These are phyloP conservation scores for Piper betle DNA, from an alignment of 164 flowering plant genomes.

Conservation along the genomic window DNA sequence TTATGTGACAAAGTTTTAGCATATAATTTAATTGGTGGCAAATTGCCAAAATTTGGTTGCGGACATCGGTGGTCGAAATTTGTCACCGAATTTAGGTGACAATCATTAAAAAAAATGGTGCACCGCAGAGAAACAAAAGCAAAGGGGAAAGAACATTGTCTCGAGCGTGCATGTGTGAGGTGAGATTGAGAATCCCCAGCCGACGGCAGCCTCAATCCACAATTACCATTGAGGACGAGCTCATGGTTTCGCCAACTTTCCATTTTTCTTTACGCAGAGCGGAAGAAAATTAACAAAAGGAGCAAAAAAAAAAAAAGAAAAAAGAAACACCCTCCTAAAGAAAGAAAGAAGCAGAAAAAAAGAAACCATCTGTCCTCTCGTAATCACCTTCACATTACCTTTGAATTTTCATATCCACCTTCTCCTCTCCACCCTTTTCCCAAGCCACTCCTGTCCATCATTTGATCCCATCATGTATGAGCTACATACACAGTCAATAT, in stretches of 20 bases:
- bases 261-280: not conserved
- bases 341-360: not conserved
- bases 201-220: too few relatives aligned
- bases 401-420: not conserved
- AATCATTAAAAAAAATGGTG: too few relatives aligned
- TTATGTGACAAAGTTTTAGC: too few relatives aligned
- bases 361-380: slow-evolving; percentile 3
- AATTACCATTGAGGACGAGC: too few relatives aligned
- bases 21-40: too few relatives aligned
- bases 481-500: too few relatives aligned
- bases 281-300: not conserved
- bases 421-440: not conserved
- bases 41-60: too few relatives aligned
- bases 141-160: slow-evolving; percentile 7
- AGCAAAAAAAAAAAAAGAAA: not conserved
- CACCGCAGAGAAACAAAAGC: not conserved
- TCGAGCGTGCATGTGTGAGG: slow-evolving; percentile 4
- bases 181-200: not conserved
- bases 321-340: too few relatives aligned
- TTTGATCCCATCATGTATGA: not conserved
- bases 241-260: not conserved
- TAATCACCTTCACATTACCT: slow-evolving; percentile 11
- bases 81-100: too few relatives aligned
- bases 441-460: not conserved
- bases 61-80: too few relatives aligned